Percentiles rank a stretch among this genome's conserved stretches.
Evolutionary conservation across 1,139 yeast species (phyloP).

Genomic region (Lodderomyces orthopsilosis): DNA sequence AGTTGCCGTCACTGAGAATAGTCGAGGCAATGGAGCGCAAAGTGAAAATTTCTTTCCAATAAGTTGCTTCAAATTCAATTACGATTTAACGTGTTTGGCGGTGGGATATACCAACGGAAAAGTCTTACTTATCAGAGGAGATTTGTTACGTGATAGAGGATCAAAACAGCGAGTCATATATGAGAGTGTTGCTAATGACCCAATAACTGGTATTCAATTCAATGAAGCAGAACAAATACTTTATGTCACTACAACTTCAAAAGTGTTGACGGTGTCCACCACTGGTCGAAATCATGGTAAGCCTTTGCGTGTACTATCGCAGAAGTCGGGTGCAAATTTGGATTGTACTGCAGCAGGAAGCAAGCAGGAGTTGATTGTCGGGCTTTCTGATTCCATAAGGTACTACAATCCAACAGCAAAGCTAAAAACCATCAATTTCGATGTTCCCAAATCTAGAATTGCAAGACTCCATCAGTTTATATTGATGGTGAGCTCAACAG

Average conservation of each 20-base stretch:
- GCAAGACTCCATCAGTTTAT: constrained; percentile 44
- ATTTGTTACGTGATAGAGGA: constrained; percentile 83
- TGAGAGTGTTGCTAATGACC: constrained; percentile 55
- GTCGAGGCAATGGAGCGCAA: constrained; percentile 2
- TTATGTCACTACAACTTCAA: constrained; percentile 68
- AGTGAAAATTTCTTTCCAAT: constrained; percentile 72
- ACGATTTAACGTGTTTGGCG: constrained; percentile 64
- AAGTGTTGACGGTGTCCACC: constrained; percentile 70
- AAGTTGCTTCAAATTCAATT: constrained; percentile 58
- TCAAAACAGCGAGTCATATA: constrained; percentile 80
- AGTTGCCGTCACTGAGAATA: constrained; percentile 7
- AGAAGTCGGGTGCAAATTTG: constrained; percentile 64
- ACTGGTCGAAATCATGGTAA: constrained; percentile 74
- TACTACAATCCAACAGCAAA: constrained; percentile 57
- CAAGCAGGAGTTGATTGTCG: constrained; percentile 48
- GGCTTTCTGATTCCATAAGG: constrained; percentile 48
- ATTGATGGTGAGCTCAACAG: constrained; percentile 51
- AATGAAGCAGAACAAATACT: constrained; percentile 36
- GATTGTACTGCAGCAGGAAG: constrained; percentile 52
- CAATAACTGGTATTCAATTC: constrained; percentile 75
- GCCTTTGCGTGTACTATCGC: constrained; percentile 62
- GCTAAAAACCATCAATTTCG: constrained; percentile 56
- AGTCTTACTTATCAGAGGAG: constrained; percentile 82
- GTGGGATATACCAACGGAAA: constrained; percentile 88
- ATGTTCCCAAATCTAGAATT: constrained; percentile 56